phyloP scores from a whole-genome alignment of 306 rosid genomes.

The Vicia sativa region DNA sequence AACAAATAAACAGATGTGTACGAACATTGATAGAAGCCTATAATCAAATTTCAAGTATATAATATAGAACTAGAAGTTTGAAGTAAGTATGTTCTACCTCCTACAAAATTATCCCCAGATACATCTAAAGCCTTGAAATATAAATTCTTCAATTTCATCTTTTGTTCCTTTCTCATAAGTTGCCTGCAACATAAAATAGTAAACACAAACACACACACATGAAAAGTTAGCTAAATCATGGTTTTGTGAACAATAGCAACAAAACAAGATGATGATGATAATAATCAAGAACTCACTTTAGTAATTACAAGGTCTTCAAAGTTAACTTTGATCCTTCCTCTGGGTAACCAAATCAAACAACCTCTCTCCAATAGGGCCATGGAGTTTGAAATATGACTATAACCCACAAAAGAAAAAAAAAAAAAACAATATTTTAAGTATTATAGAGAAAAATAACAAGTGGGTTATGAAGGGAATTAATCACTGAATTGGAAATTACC shows the following conservation, averaged over 20 bases:
- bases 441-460: neutral
- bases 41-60: conserved; percentile 15
- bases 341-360: conserved; percentile 72
- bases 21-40: neutral
- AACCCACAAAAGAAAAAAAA: no score
- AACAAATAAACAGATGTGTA: neutral
- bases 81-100: conserved; percentile 49
- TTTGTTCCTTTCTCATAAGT: conserved; percentile 81
- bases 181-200: conserved; percentile 53
- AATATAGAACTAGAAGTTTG: neutral
- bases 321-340: conserved; percentile 77
- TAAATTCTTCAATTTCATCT: conserved; percentile 80
- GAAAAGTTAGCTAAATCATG: neutral
- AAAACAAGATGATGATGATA: conserved; percentile 10
- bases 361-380: conserved; percentile 74
- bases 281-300: conserved; percentile 61
- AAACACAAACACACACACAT: conserved; percentile 18
- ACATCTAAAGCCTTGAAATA: conserved; percentile 70
- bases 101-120: conserved; percentile 47
- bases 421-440: no score
- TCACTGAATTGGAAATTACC: conserved; percentile 44
- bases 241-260: conserved; percentile 10
- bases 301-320: conserved; percentile 82
- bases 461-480: conserved; percentile 1
- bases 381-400: conserved; percentile 64